Conservation (phyloP, 169 alveolate species). For the Eimeria sp. region DNA sequence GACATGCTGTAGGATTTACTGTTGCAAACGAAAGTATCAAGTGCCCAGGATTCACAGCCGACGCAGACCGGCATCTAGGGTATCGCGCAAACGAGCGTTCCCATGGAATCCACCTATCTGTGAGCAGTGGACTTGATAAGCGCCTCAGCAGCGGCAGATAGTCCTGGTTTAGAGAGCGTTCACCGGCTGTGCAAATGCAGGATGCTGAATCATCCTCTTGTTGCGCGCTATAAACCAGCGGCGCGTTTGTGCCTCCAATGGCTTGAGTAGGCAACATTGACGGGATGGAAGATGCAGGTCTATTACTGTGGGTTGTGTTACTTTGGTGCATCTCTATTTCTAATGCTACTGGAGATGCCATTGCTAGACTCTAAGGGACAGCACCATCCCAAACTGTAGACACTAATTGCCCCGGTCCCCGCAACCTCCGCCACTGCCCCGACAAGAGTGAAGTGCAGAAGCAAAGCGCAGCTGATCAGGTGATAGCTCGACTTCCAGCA, state of each 20-base stretch:
- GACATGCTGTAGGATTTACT: background rate
- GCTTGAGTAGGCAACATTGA: background rate
- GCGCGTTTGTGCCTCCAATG: background rate
- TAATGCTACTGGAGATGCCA: background rate
- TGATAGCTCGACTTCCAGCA: background rate
- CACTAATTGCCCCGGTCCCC: background rate
- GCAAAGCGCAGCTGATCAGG: background rate
- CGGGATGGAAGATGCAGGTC: background rate
- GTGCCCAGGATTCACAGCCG: background rate
- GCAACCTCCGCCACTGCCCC: background rate
- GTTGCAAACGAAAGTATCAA: too few species aligned
- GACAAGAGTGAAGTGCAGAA: background rate
- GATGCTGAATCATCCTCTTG: background rate
- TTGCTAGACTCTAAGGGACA: background rate
- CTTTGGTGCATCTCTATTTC: background rate
- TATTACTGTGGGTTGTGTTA: background rate
- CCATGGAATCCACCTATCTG: background rate
- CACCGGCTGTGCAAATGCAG: background rate
- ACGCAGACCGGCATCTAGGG: too few species aligned
- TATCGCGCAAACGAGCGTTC: too few species aligned
- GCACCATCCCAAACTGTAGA: background rate
- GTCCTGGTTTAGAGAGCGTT: background rate
- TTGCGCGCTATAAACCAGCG: background rate
- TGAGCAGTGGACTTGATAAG: too few species aligned
- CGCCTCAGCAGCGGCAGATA: too few species aligned